phyloP scores from a whole-genome alignment of 208 protist genomes.

The Borovskyia barvae region DNA sequence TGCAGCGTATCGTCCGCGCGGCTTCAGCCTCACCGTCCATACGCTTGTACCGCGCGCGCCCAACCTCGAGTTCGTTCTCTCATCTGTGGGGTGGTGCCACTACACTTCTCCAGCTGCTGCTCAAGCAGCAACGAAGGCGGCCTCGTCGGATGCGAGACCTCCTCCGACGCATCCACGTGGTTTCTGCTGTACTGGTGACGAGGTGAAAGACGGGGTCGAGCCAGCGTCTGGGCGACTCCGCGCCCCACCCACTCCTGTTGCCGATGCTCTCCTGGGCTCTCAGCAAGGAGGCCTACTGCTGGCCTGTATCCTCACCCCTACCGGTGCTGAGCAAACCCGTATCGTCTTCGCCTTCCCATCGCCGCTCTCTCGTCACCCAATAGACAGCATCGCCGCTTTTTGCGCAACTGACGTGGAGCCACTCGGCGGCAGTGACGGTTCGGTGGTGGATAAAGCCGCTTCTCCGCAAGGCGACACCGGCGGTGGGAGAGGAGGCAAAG shows the following conservation, averaged over 20 bases:
- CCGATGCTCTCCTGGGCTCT: constrained; percentile 36
- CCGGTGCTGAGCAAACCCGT: constrained; percentile 20
- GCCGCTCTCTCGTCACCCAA: not conserved
- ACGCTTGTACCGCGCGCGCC: not conserved
- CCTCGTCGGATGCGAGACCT: no score
- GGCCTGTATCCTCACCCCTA: constrained; percentile 22
- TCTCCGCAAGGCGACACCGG: no score
- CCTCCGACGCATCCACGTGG: no score
- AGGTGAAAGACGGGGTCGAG: not conserved
- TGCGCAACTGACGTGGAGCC: not conserved
- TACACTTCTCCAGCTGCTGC: no score
- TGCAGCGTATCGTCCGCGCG: constrained; percentile 8
- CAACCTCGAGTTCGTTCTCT: no score
- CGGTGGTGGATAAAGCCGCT: no score
- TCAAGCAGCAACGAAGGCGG: no score
- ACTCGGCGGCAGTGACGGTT: not conserved
- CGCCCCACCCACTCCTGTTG: not conserved
- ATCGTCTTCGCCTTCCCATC: constrained; percentile 30
- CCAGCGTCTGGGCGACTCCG: not conserved
- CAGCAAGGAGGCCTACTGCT: constrained; percentile 36
- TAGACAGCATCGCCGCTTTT: constrained; percentile 10
- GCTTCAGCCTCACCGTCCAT: constrained; percentile 22
- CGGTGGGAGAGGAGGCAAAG: no score
- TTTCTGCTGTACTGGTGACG: not conserved
- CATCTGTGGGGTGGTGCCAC: no score